phyloP scores from a whole-genome alignment of 106 monocot genomes.

The Posidonia australis region DNA sequence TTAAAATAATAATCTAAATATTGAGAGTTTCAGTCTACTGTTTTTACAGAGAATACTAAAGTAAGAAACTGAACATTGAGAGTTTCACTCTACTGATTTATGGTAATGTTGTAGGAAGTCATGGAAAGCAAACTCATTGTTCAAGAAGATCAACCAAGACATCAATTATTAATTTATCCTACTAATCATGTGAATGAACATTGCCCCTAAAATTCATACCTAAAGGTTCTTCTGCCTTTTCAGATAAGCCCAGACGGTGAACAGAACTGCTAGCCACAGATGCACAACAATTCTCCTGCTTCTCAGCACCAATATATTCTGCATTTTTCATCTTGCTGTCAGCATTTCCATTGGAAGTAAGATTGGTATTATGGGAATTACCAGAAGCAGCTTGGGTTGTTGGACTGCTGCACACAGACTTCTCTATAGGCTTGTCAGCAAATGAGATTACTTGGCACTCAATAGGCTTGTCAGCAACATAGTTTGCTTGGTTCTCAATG shows the following conservation, averaged over 20 bases:
- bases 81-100: no score
- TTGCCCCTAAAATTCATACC: constrained; percentile 18
- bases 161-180: no score
- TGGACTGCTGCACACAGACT: constrained; percentile 1
- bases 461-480: constrained; percentile 16
- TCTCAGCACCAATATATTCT: constrained; percentile 12
- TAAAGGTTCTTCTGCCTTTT: constrained; percentile 60
- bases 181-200: no score
- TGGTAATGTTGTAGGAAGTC: no score
- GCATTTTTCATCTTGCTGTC: constrained; percentile 19
- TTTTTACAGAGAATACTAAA: no score
- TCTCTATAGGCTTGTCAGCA: constrained; percentile 14
- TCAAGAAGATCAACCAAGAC: no score
- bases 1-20: no score
- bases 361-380: constrained; percentile 33
- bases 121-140: no score
- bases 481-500: constrained; percentile 1
- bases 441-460: constrained; percentile 2
- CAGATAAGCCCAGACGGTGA: constrained; percentile 34
- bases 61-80: no score
- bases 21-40: no score
- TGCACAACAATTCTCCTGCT: constrained; percentile 13
- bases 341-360: constrained; percentile 27
- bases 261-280: constrained; percentile 32
- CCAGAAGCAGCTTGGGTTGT: constrained; percentile 34